These are phyloP conservation scores for Suillus subluteus DNA, from an alignment of 768 basidiomycete species.

Conservation along the genomic window DNA sequence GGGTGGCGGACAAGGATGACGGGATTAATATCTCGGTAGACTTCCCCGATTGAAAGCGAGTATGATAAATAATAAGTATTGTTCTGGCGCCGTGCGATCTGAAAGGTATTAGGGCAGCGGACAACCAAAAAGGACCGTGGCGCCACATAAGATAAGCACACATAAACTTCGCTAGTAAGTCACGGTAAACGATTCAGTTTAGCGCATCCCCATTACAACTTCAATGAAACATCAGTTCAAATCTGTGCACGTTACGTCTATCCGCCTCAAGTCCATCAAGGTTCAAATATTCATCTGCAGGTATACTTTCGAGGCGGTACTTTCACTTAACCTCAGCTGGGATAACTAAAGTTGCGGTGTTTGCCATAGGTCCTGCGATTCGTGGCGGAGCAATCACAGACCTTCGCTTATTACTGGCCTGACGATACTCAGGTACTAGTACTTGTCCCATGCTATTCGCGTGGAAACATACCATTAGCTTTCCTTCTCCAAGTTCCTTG, in stretches of 20 bases:
- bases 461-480: constrained; percentile 4
- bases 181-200: not conserved
- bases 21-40: constrained; percentile 37
- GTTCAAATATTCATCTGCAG: not conserved
- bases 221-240: not conserved
- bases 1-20: constrained; percentile 31
- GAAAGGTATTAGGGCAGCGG: constrained; percentile 17
- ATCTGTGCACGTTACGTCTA: constrained; percentile 9
- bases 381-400: constrained; percentile 24
- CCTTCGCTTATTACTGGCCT: constrained; percentile 32
- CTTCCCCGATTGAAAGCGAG: constrained; percentile 29
- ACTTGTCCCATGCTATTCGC: constrained; percentile 11
- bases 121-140: constrained; percentile 23
- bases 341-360: constrained; percentile 13
- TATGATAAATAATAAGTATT: constrained; percentile 19
- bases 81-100: constrained; percentile 23
- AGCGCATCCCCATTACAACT: constrained; percentile 1
- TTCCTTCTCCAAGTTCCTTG: constrained; percentile 1
- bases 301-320: not conserved
- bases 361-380: constrained; percentile 15
- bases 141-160: constrained; percentile 12
- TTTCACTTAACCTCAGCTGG: constrained; percentile 5
- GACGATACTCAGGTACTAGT: constrained; percentile 25
- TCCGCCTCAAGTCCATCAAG: constrained; percentile 5
- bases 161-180: not conserved